Percentiles rank a stretch among this genome's conserved stretches.
Evolutionary conservation across 495 filamentous ascomycete species (phyloP).

Genomic region (Aspergillus incahuasiensis): DNA sequence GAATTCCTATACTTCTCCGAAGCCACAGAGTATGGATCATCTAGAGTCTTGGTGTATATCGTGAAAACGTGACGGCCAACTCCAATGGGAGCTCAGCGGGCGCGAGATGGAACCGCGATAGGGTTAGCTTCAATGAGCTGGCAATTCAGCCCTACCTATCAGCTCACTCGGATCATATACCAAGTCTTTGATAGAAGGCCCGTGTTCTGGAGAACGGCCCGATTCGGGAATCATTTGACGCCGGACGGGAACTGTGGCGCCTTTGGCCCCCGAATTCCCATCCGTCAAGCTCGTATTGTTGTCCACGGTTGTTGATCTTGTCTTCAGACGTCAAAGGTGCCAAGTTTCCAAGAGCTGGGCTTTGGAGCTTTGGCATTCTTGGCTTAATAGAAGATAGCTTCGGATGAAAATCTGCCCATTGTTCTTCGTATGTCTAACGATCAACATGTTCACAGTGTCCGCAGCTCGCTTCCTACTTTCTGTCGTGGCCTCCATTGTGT

Average conservation of each 20-base stretch:
- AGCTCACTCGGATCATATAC: neutral
- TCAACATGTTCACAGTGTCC: neutral
- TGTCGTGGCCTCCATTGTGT: too few relatives aligned
- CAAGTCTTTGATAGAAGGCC: neutral
- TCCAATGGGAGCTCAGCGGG: neutral
- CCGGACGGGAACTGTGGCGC: neutral
- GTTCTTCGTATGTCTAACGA: neutral
- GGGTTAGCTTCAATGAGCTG: neutral
- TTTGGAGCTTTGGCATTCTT: neutral
- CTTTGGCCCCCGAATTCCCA: neutral
- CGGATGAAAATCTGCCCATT: neutral
- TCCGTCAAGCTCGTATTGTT: neutral
- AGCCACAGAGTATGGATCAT: neutral
- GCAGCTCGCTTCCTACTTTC: too few relatives aligned
- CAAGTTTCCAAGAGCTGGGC: neutral
- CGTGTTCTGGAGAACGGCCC: neutral
- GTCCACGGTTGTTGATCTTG: neutral
- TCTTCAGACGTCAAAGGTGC: neutral
- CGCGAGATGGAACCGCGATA: neutral
- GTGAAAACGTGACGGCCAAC: neutral
- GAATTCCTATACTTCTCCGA: neutral
- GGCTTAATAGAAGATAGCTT: neutral
- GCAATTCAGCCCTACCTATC: neutral
- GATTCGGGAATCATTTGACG: constrained; percentile 5
- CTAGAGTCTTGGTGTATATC: neutral